Base-by-base conservation (phyloP, 768 basidiomycete species). In the Tulasnella sp. region DNA sequence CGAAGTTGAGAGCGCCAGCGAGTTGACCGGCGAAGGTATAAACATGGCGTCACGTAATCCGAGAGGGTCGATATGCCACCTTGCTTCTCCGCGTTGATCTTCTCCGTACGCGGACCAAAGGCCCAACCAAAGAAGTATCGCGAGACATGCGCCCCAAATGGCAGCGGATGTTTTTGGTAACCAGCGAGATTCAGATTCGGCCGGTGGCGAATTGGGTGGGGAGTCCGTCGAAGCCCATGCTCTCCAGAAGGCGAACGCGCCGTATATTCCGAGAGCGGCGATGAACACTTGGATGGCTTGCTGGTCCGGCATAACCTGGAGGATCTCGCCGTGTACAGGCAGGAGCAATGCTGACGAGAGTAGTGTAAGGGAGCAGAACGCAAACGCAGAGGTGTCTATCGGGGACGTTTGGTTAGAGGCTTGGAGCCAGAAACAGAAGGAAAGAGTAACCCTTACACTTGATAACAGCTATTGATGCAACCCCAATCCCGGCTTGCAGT, bases 381-480 rank as follows among this genome's bases (percentile, higher is more conserved):
- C 36, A 31, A 76, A 56, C 5, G 31, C 75, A 4, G 75, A 76
- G 31, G 75, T 46, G 39, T 76, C 75, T 76, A 31, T n/a, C 39
- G 46, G 24, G 21, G 24, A 21, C 19, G 16, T 36, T 38, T 75
- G 18, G 31, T 36, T 42, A 48, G 34, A 75, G 3, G 19, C 27
- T 48, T 40, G 8, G 74, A 18, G 16, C 7, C 19, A 36, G 9
- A 75, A 31, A 7, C 42, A 31, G 34, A 31, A 36, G 27, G 31
- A 52, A 52, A 24, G 48, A 52, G 48, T 4, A 52, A 27, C 71
- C 34, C 75, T 76, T 38, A 76, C 75, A 34, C 44, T 58, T 76
- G 24, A 76, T 44, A n/a, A 76, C 48, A 31, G 75, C 44, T 24
- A 76, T n/a, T 38, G 75, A 76, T 36, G 46, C 44, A 12, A 76